Conservation (phyloP, 805 yeast genomes). For the Komagataella populi region DNA sequence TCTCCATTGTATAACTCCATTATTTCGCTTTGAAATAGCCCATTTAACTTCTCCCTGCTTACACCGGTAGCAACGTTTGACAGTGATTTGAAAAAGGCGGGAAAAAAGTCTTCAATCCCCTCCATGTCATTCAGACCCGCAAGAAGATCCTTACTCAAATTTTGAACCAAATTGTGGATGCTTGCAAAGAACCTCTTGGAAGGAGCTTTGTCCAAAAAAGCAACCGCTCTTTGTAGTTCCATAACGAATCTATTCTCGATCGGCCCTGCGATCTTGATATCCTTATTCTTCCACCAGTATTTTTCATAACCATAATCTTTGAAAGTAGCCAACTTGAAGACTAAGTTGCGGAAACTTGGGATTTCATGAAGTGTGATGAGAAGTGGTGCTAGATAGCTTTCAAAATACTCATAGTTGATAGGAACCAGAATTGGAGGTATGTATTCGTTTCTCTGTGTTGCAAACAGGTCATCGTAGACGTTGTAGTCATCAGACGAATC, state of each 20-base stretch:
- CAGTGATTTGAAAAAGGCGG: slow-evolving; percentile 10
- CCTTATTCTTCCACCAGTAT: slow-evolving; percentile 21
- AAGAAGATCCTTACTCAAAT: slow-evolving; percentile 11
- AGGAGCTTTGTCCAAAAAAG: slow-evolving; percentile 18
- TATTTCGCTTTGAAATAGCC: slow-evolving; percentile 8
- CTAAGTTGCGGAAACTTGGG: slow-evolving; percentile 16
- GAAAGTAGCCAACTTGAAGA: slow-evolving; percentile 16
- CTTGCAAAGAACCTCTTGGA: slow-evolving; percentile 26
- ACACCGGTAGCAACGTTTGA: slow-evolving; percentile 2
- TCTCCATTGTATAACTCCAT: slow-evolving; percentile 3
- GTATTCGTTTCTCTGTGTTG: slow-evolving; percentile 9
- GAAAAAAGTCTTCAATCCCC: slow-evolving; percentile 13
- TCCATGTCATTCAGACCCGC: slow-evolving; percentile 13
- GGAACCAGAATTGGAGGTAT: slow-evolving; percentile 23
- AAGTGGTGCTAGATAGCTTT: slow-evolving; percentile 27
- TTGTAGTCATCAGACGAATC: slow-evolving; percentile 7
- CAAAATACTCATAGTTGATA: slow-evolving; percentile 15
- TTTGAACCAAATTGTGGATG: slow-evolving; percentile 15
- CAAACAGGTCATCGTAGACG: slow-evolving; percentile 19
- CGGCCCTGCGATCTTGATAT: slow-evolving; percentile 10
- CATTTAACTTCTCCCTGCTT: slow-evolving; percentile 1
- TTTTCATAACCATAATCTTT: slow-evolving; percentile 20
- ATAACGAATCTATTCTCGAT: slow-evolving; percentile 14
- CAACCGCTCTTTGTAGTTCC: slow-evolving; percentile 25
- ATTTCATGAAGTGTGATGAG: slow-evolving; percentile 24